Evolutionary conservation across 108 stramenopile genomes (phyloP).

Genomic region (Stephanodiscus triporus): DNA sequence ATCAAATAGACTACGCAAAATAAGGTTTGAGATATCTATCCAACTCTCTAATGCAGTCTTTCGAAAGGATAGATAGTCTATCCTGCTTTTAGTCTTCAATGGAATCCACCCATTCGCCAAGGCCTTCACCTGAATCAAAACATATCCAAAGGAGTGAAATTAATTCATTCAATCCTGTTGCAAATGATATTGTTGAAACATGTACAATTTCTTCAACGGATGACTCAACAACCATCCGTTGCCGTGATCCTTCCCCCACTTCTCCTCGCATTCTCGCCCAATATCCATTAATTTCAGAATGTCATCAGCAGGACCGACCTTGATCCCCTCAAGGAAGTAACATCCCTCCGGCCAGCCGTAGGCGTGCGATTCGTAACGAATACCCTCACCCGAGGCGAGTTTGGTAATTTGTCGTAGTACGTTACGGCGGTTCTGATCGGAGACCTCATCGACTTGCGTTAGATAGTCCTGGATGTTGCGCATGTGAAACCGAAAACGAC

Average conservation of each 20-base stretch:
- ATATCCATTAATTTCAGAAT: constrained; percentile 59
- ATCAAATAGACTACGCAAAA: no score
- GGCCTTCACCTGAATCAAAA: no score
- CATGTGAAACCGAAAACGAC: not conserved
- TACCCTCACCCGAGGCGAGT: constrained; percentile 62
- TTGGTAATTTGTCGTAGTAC: constrained; percentile 68
- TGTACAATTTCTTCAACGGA: constrained; percentile 70
- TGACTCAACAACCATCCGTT: constrained; percentile 80
- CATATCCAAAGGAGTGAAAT: no score
- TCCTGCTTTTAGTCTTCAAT: no score
- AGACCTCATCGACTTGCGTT: constrained; percentile 39
- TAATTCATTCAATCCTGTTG: no score
- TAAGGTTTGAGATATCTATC: no score
- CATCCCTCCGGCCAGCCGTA: constrained; percentile 65
- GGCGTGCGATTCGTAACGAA: constrained; percentile 60
- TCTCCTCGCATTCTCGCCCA: constrained; percentile 59
- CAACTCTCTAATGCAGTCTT: no score
- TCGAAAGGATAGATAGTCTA: no score
- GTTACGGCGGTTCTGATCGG: constrained; percentile 53
- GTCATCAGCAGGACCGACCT: constrained; percentile 57
- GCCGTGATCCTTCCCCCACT: constrained; percentile 75
- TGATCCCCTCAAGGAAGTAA: constrained; percentile 56
- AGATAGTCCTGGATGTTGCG: constrained; percentile 19
- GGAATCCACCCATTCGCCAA: no score
- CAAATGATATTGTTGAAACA: constrained; percentile 73